Percentiles rank a stretch among this genome's conserved stretches.
Conservation (phyloP, 1,284 basidiomycete genomes). For the Ustilago tritici region DNA sequence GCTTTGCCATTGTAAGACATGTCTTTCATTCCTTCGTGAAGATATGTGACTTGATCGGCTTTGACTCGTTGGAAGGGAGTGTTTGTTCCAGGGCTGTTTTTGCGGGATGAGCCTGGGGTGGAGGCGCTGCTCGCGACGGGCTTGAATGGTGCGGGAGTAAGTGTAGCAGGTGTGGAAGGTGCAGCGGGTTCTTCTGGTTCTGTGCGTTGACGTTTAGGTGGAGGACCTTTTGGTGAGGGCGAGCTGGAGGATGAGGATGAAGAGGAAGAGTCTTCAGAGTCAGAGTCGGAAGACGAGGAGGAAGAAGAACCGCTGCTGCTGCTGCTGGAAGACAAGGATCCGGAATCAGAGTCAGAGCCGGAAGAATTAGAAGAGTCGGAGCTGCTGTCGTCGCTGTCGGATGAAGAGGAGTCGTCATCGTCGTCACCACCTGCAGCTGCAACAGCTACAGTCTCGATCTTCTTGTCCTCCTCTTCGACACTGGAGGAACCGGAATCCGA, state of each 20-base stretch:
- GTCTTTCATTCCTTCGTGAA: conserved; percentile 77
- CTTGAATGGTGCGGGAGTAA: conserved; percentile 9
- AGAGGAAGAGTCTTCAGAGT: no score
- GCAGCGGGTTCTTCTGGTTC: not conserved
- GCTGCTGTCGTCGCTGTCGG: conserved; percentile 9
- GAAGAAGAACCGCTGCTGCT: conserved; percentile 18
- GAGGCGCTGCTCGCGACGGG: conserved; percentile 10
- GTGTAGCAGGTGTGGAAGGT: conserved; percentile 12
- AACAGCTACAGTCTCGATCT: not conserved
- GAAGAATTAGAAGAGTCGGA: conserved; percentile 12
- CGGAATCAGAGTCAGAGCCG: conserved; percentile 21
- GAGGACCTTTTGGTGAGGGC: conserved; percentile 34
- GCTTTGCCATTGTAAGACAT: conserved; percentile 86
- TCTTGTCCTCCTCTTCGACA: conserved; percentile 13
- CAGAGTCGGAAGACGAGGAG: conserved; percentile 1
- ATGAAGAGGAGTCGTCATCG: conserved; percentile 16
- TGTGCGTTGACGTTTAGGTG: conserved; percentile 41
- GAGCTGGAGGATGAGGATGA: conserved; percentile 13
- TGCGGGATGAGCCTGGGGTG: conserved; percentile 4
- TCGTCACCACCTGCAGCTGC: conserved; percentile 17
- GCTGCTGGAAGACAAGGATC: conserved; percentile 30
- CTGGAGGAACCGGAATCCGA: conserved; percentile 29
- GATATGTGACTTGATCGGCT: conserved; percentile 75
- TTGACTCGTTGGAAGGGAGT: conserved; percentile 83
- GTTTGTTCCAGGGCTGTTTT: conserved; percentile 29